Base-by-base conservation (phyloP, 1,139 yeast genomes). In the Yamadazyma siamensis region DNA sequence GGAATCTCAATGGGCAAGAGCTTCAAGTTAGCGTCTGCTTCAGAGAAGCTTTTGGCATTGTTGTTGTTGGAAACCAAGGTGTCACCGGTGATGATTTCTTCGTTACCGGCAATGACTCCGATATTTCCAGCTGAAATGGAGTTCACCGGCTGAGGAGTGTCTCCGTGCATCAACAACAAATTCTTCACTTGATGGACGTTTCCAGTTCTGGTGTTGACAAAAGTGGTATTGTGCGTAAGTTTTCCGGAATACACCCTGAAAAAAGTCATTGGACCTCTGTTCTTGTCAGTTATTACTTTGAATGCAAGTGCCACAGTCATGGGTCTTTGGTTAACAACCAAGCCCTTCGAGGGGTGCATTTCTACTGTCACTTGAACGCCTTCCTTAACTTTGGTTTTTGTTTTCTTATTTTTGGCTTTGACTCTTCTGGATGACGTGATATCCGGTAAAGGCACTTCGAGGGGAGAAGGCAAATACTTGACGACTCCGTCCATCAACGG, bases 211-310 rank as follows among this genome's bases (percentile, higher is more conserved):
- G 94, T 76, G 48, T 88, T 87, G 28, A 75, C 56, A 4, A 85
- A 74, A 0, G 72, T 71, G 8, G 82, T 61, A 33, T 82, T 81
- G 23, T 81, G 69, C 29, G 68, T 69, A 19, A 91, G 54, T 28
- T 65, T 70, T 1, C 98, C 98, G 29, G 91, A 75, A 59, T 91
- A 91, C 2, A 91, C 94, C 37, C 98, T 65, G 18, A 89, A 80
- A 53, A 83, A 91, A 3, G 87, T 82, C 82, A 89, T 77, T 1
- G 79, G 71, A 1, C 97, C 96, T 40, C 88, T 70, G 14, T 78
- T 77, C 4, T 87, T 82, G 52, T 91, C 96, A 4, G 89, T 80
- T 36, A 84, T 74, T 5, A 91, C 96, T 54, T 91, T 91, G 60
- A 91, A 91, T 0, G 96, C 96, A 31, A 89, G 64, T 0, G 94